Percentiles rank a stretch among this genome's conserved stretches.
Conservation (phyloP, 331 rosid species). For the Acacia concinna region DNA sequence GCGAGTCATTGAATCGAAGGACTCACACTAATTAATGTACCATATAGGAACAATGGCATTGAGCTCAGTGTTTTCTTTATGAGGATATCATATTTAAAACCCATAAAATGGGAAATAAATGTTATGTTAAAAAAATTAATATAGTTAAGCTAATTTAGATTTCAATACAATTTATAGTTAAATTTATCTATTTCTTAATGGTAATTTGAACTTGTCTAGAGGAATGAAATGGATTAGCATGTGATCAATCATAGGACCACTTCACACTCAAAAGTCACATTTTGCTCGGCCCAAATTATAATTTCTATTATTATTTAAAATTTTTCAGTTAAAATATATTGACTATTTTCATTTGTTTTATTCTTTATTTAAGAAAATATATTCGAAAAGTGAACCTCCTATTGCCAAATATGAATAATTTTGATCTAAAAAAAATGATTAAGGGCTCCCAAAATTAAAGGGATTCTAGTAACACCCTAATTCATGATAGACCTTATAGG, state of each 20-base stretch:
- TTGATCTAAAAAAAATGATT: background rate
- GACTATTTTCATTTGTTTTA: too few species aligned
- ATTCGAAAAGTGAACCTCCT: background rate
- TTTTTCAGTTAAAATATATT: too few species aligned
- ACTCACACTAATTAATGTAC: constrained; percentile 90
- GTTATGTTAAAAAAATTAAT: too few species aligned
- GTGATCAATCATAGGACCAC: background rate
- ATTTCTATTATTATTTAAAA: too few species aligned
- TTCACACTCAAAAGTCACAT: background rate
- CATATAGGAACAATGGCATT: constrained; percentile 58
- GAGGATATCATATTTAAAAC: constrained; percentile 44
- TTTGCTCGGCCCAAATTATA: background rate
- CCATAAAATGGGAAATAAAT: constrained; percentile 9
- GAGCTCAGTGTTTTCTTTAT: constrained; percentile 75
- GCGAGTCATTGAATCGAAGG: constrained; percentile 74
- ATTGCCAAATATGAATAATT: background rate
- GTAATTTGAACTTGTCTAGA: background rate
- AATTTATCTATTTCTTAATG: background rate
- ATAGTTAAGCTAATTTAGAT: too few species aligned
- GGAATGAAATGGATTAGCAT: background rate
- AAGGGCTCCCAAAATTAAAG: background rate
- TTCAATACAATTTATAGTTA: too few species aligned
- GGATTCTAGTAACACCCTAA: background rate
- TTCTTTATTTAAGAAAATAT: too few species aligned
- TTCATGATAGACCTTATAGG: too few species aligned